Base-by-base conservation (phyloP, 805 yeast genomes). In the Metschnikowia cerradonensis region DNA sequence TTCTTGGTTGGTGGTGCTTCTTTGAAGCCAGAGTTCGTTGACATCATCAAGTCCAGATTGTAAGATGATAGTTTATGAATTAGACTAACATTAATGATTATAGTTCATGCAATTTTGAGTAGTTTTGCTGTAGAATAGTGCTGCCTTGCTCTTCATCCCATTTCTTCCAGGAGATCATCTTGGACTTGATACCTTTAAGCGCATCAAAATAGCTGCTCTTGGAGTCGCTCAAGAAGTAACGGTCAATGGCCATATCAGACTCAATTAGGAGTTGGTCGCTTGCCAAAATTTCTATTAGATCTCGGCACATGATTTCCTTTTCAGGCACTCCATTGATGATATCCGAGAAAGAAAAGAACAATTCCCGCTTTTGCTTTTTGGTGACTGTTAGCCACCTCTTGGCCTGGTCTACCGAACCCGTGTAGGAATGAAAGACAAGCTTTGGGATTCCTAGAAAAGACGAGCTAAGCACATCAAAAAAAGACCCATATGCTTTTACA, bases 1-100 rank as follows among this genome's bases (percentile, higher is more conserved):
- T 94, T 91, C 92, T 83, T 94, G 67, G 99, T 94, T 64, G 99
- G 99, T 68, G 99, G 99, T 79, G 99, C 99, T 68, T 89, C 96
- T 43, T 83, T 94, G 75, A 94, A 94, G 83, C 96, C 99, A 60
- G 99, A 94, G 79, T 94, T 94, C 68, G 83, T 89, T 67, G 94
- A 90, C 76, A 94, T 94, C 70, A 80, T 94, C 82, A 92, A 88
- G 79, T 88, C 96, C 49, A 86, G 96, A 86, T 76, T 78, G 70
- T 88, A 82, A 70, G 51, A 47, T 7, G 11, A n/a, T 15, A 22
- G 38, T 22, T 26, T 30, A 23, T 39, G 33, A 26, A 40, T 40
- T 40, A 40, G 22, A 20, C 37, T 41, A 32, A 22, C 19, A 35
- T 23, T 36, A 36, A 44, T 35, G 40, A 44, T 20, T 20, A 19